These are phyloP conservation scores for Leptographium procerum DNA, from an alignment of 2,329 filamentous ascomycete species.

Conservation along the genomic window DNA sequence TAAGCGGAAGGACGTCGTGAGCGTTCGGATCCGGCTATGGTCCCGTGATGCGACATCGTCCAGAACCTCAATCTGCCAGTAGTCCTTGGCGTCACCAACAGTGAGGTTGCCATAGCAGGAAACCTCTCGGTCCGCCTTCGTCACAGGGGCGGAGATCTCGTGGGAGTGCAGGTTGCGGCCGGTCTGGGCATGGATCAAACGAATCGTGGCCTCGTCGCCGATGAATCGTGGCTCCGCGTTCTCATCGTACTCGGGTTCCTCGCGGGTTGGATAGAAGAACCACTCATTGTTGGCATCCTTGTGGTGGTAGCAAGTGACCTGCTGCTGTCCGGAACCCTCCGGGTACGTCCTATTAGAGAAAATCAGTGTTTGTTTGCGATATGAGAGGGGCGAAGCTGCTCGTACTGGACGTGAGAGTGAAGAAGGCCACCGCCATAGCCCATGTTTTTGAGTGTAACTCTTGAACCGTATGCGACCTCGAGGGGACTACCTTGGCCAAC, in stretches of 20 bases:
- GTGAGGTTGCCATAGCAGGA: constrained; percentile 94
- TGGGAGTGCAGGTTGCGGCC: constrained; percentile 97
- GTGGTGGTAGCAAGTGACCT: constrained; percentile 98
- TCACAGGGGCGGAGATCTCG: constrained; percentile 74
- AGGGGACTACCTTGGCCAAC: constrained; percentile 91
- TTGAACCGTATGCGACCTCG: constrained; percentile 80
- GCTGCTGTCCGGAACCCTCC: constrained; percentile 86
- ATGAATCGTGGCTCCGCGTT: constrained; percentile 66
- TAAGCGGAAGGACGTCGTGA: constrained; percentile 87
- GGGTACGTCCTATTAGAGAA: constrained; percentile 54
- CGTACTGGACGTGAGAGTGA: constrained; percentile 79
- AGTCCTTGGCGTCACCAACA: constrained; percentile 92
- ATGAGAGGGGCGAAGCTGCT: not conserved
- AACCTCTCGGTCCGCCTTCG: constrained; percentile 84
- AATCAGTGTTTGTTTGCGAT: not conserved
- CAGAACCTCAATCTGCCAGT: constrained; percentile 90
- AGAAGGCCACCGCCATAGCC: constrained; percentile 93
- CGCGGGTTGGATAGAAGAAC: constrained; percentile 94
- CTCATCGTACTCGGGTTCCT: constrained; percentile 59
- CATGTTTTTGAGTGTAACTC: constrained; percentile 96
- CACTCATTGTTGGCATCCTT: constrained; percentile 99
- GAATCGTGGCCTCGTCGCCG: constrained; percentile 65
- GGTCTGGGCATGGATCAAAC: constrained; percentile 87
- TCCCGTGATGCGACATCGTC: constrained; percentile 81
- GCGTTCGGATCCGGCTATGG: constrained; percentile 71